These are phyloP conservation scores for Pulveroboletus sp. DNA, from an alignment of 768 basidiomycete genomes.

Conservation along the genomic window DNA sequence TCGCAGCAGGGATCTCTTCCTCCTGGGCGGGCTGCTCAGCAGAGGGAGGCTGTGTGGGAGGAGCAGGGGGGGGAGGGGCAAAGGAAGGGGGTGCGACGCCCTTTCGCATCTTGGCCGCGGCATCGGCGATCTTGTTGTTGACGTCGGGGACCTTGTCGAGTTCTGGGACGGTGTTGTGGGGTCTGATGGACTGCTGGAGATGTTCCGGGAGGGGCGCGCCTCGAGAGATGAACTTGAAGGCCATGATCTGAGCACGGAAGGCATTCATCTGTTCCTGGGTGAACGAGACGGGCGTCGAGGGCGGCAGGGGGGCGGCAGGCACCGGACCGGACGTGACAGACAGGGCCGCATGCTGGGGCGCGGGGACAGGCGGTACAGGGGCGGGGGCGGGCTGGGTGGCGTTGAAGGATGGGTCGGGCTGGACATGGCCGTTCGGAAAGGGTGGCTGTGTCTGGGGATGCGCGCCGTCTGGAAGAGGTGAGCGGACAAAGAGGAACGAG, in stretches of 20 bases:
- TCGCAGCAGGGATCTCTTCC: conserved; percentile 46
- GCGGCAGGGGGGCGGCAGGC: conserved; percentile 48
- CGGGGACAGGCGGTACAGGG: conserved; percentile 29
- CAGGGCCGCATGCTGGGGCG: conserved; percentile 28
- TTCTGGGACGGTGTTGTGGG: conserved; percentile 58
- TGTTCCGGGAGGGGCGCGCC: conserved; percentile 65
- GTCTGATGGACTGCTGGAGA: conserved; percentile 66
- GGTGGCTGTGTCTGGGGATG: conserved; percentile 31
- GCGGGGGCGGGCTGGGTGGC: conserved; percentile 12
- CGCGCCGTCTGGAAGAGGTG: conserved; percentile 29
- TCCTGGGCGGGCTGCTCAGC: conserved; percentile 44
- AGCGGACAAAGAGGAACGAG: conserved; percentile 1
- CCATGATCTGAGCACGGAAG: conserved; percentile 78
- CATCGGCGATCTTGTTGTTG: conserved; percentile 62
- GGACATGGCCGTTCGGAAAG: conserved; percentile 46
- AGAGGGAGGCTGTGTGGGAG: conserved; percentile 9
- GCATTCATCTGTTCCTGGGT: conserved; percentile 69
- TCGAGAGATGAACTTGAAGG: conserved; percentile 68
- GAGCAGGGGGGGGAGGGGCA: conserved; percentile 25
- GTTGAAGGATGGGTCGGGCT: conserved; percentile 20
- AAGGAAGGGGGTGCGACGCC: conserved; percentile 32
- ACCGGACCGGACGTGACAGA: conserved; percentile 49
- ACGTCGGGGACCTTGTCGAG: conserved; percentile 64
- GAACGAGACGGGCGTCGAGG: conserved; percentile 75
- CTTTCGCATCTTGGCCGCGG: conserved; percentile 70